Percentiles rank a stretch among this genome's conserved stretches.
phyloP scores from a whole-genome alignment of 805 yeast species.

The Pichia nakasei region DNA sequence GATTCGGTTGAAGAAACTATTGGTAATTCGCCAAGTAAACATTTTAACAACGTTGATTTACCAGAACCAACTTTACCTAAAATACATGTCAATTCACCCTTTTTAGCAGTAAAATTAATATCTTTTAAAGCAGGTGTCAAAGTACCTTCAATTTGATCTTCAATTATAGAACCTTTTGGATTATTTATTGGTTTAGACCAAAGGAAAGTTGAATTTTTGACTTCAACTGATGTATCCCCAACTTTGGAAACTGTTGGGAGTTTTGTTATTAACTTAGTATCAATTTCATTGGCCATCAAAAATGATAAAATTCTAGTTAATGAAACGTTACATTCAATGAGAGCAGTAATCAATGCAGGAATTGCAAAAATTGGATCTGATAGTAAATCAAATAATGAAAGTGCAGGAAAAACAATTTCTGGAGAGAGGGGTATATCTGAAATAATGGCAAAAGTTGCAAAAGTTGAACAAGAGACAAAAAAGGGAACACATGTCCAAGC shows the following conservation, averaged over 20 bases:
- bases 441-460: constrained; percentile 41
- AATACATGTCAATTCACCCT: constrained; percentile 48
- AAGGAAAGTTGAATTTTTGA: constrained; percentile 43
- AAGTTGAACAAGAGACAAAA: constrained; percentile 53
- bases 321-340: constrained; percentile 54
- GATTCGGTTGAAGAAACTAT: constrained; percentile 25
- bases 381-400: constrained; percentile 49
- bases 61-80: constrained; percentile 66
- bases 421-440: constrained; percentile 48
- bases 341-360: constrained; percentile 47
- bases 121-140: constrained; percentile 34
- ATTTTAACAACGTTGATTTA: constrained; percentile 47
- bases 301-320: constrained; percentile 44
- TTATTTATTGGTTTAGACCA: constrained; percentile 30
- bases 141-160: constrained; percentile 25
- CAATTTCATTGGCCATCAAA: constrained; percentile 34
- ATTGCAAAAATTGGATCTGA: constrained; percentile 51
- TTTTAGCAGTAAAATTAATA: constrained; percentile 39
- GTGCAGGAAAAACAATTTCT: constrained; percentile 61
- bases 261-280: constrained; percentile 26
- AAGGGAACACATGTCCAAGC: constrained; percentile 61
- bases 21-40: constrained; percentile 46
- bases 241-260: constrained; percentile 16
- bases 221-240: constrained; percentile 32
- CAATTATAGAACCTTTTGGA: constrained; percentile 28